A percentile compares a stretch with the other conserved stretches of the same genome.
Evolutionary conservation across 169 alveolate species (phyloP).

Genomic region (Cryptosporidium sp.): DNA sequence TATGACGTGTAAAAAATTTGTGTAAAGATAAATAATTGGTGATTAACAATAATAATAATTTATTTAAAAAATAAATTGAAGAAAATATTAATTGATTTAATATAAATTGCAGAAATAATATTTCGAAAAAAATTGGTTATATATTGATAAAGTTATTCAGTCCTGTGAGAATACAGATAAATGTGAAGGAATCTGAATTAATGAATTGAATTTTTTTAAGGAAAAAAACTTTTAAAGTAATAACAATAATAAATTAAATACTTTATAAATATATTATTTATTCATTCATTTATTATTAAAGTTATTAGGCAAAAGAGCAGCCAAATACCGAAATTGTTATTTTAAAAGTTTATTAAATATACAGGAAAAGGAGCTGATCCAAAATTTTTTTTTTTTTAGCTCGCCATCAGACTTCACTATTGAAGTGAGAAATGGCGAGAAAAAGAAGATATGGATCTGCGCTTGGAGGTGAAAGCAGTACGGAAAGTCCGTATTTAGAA

Average conservation of each 20-base stretch:
- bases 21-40: constrained; percentile 17
- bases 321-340: neutral
- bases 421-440: constrained; percentile 47
- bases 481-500: constrained; percentile 43
- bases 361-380: neutral
- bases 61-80: no score
- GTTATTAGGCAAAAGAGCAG: neutral
- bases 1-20: constrained; percentile 22
- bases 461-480: neutral
- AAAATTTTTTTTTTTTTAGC: neutral
- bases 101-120: neutral
- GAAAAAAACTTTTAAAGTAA: no score
- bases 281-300: no score
- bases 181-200: constrained; percentile 11
- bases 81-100: no score
- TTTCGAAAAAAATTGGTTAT: neutral
- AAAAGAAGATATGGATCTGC: constrained; percentile 67
- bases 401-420: neutral
- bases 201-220: neutral
- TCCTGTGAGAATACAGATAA: neutral
- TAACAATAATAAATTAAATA: no score
- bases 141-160: neutral
- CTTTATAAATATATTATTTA: no score
- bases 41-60: neutral
- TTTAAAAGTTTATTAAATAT: neutral